Evolutionary conservation across 1,139 yeast species (phyloP).

Genomic region (Blastobotrys indianensis): DNA sequence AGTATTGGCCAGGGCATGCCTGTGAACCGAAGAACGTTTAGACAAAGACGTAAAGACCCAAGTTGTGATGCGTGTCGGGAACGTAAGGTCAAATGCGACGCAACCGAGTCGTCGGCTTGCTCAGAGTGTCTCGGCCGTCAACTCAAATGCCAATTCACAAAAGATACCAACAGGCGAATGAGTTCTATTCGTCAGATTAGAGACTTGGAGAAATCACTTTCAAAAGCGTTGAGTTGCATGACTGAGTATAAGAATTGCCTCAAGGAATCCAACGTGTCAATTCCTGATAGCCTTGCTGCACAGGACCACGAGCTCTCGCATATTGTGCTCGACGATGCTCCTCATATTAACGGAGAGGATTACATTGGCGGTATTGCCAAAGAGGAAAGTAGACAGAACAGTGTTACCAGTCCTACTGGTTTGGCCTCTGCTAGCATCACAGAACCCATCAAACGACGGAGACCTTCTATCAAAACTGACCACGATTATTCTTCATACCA

Average conservation of each 20-base stretch:
- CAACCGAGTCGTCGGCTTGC: slow-evolving; percentile 29
- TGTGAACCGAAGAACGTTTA: slow-evolving; percentile 20
- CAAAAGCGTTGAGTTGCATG: slow-evolving; percentile 14
- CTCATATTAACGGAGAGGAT: not conserved
- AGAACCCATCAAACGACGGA: not conserved
- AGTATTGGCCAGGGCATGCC: slow-evolving; percentile 1
- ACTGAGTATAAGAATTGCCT: slow-evolving; percentile 16
- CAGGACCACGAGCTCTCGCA: slow-evolving; percentile 16
- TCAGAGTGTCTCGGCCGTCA: slow-evolving; percentile 29
- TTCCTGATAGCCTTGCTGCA: slow-evolving; percentile 20
- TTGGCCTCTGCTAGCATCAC: not conserved
- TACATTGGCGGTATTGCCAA: not conserved
- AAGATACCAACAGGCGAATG: slow-evolving; percentile 26
- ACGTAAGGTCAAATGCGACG: slow-evolving; percentile 33
- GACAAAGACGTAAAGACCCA: slow-evolving; percentile 31
- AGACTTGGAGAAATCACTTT: slow-evolving; percentile 20
- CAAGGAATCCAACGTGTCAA: slow-evolving; percentile 18
- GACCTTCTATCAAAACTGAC: slow-evolving; percentile 5
- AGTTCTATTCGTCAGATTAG: slow-evolving; percentile 23
- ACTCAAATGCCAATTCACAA: slow-evolving; percentile 30
- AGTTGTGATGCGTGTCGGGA: slow-evolving; percentile 33
- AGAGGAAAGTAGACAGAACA: slow-evolving; percentile 2
- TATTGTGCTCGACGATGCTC: slow-evolving; percentile 5
- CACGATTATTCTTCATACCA: slow-evolving; percentile 7
- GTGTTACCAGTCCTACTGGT: slow-evolving; percentile 1